Base-by-base conservation (phyloP, 805 yeast genomes). In the Kazachstania kunashirensis region DNA sequence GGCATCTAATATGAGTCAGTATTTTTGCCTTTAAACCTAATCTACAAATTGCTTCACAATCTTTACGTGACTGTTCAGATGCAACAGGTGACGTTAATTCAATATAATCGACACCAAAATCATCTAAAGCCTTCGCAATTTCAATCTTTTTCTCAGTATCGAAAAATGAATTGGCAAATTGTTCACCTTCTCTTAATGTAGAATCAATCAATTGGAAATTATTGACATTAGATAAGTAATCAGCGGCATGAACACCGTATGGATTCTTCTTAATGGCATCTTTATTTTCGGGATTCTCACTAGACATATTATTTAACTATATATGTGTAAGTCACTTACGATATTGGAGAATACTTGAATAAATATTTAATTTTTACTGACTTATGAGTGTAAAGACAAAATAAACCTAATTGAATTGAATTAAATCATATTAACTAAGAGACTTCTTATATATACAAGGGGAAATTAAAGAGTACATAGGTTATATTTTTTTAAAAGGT, bases 61-160 rank as follows among this genome's bases (percentile, higher is more conserved):
- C 98, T 43, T 59, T 65, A 59, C 92, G 76, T 41, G 88, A 76
- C 69, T 89, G 97, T 63, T 89, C 97, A 40, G 92, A 79, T 29
- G 98, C 97, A 42, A 94, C 96, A 10, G 98, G 98, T 5, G 96
- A 86, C 13, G 98, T 89, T 59, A 89, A 71, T 67, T 89, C 98
- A 47, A 89, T 92, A 68, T 92, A 89, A 66, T 89, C 98, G 34
- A 88, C 98, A 51, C 98, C 98, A 56, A 89, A 89, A 54, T 88
- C 96, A 63, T 89, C 96, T 41, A 89, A 69, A 4, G 97, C 97
- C 68, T 78, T 86, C 53, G 98, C 98, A 46, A 89, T 89, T 65
- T 88, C 95, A 48, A 89, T 85, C 68, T 89, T 89, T 70, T 84
- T 89, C 59, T 84, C 97, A 14, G 95, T 84, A 50, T 77, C 68